Evolutionary conservation across 192 early-diverging fungal genomes (phyloP).

Genomic region (Coemansia sp.): DNA sequence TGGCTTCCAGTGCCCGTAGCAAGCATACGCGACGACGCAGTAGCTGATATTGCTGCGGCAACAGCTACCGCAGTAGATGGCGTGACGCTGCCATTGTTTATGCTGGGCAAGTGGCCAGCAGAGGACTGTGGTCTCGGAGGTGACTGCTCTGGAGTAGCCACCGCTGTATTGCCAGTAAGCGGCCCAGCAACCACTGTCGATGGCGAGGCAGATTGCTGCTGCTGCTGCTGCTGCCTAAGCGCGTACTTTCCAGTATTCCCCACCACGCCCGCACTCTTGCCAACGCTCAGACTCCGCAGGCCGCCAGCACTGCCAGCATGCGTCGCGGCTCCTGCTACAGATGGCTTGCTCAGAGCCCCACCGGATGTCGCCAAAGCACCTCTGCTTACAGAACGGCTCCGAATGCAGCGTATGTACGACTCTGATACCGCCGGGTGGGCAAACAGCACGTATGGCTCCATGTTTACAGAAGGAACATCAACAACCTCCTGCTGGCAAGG

Average conservation of each 20-base stretch:
- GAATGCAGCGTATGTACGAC: constrained; percentile 16
- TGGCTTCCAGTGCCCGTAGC: neutral
- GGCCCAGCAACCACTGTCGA: constrained; percentile 12
- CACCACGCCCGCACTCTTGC: neutral
- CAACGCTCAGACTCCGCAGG: neutral
- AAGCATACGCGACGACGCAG: neutral
- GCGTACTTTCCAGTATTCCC: neutral
- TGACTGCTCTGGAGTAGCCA: constrained; percentile 41
- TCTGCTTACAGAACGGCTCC: neutral
- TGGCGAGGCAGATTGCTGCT: constrained; percentile 10
- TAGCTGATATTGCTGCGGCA: neutral
- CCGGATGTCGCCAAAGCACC: neutral
- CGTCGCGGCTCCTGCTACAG: neutral
- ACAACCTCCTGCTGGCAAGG: constrained; percentile 38
- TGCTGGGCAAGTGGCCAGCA: neutral
- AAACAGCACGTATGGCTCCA: constrained; percentile 30
- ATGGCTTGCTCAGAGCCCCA: neutral
- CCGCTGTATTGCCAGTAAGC: constrained; percentile 37
- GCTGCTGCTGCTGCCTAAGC: neutral
- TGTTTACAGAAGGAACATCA: constrained; percentile 25
- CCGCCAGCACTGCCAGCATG: neutral
- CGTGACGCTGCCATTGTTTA: neutral
- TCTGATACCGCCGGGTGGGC: constrained; percentile 16
- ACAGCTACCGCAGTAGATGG: neutral
- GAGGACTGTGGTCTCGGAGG: constrained; percentile 13